These are phyloP conservation scores for Trichoderma breve DNA, from an alignment of 2,329 filamentous ascomycete species.

Conservation along the genomic window DNA sequence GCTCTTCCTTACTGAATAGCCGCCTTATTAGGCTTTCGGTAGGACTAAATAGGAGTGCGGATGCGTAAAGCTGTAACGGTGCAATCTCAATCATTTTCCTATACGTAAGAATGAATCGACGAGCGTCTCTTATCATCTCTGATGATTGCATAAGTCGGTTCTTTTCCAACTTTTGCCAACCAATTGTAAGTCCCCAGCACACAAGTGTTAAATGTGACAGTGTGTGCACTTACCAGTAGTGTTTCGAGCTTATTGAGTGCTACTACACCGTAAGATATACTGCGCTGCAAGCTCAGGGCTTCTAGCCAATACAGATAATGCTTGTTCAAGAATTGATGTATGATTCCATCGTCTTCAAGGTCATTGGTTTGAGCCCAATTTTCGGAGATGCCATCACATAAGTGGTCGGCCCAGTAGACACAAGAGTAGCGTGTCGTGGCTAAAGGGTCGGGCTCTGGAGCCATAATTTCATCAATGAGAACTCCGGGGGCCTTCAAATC, in stretches of 20 bases:
- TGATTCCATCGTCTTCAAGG: background rate
- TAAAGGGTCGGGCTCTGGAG: background rate
- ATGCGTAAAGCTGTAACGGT: constrained; percentile 10
- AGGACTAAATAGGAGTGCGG: background rate
- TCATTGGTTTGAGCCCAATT: background rate
- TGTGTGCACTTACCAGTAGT: background rate
- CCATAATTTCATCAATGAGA: background rate
- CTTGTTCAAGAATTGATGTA: background rate
- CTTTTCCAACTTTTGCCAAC: background rate
- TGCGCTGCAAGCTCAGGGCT: constrained; percentile 36
- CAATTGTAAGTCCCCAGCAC: background rate
- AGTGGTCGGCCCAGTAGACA: background rate
- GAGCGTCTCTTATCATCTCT: background rate
- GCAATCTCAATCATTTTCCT: background rate
- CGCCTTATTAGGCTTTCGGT: background rate
- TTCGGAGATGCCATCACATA: background rate
- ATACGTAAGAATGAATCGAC: background rate
- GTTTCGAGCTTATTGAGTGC: constrained; percentile 4
- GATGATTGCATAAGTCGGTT: background rate
- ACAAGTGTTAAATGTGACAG: background rate
- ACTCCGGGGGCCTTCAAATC: background rate
- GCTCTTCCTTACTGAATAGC: background rate
- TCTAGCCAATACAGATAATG: constrained; percentile 42
- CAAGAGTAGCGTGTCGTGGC: background rate
- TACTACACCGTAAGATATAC: constrained; percentile 24